phyloP scores from a whole-genome alignment of 768 basidiomycete species.

The Kwoniella sp. region DNA sequence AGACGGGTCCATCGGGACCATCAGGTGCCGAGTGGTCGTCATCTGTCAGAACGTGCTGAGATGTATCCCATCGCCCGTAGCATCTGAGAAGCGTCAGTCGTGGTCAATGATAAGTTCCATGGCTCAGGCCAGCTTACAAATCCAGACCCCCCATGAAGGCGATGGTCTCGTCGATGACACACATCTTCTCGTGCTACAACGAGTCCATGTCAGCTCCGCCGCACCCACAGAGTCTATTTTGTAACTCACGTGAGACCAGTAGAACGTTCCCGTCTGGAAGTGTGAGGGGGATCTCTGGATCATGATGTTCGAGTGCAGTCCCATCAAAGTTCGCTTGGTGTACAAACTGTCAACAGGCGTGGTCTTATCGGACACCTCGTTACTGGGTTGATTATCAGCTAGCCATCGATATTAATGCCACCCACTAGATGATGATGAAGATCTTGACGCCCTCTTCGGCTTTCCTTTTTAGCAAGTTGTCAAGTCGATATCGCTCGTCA shows the following conservation, averaged over 20 bases:
- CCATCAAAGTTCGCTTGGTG: conserved; percentile 73
- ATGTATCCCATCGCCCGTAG: conserved; percentile 76
- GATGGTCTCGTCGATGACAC: conserved; percentile 93
- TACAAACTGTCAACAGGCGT: conserved; percentile 96
- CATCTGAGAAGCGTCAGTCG: conserved; percentile 21
- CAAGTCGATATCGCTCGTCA: conserved; percentile 79
- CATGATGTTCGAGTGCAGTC: conserved; percentile 86
- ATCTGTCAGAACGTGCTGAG: conserved; percentile 85
- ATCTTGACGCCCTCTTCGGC: conserved; percentile 95
- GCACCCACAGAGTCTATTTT: not conserved
- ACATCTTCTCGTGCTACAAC: conserved; percentile 90
- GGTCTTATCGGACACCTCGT: conserved; percentile 90
- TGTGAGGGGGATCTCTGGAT: conserved; percentile 96
- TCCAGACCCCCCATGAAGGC: conserved; percentile 98
- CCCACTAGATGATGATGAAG: conserved; percentile 88
- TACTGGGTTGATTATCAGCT: conserved; percentile 54
- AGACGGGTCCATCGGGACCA: conserved; percentile 64
- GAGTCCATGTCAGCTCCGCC: not conserved
- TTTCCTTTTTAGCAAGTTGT: conserved; percentile 78
- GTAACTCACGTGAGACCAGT: conserved; percentile 88
- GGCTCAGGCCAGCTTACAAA: conserved; percentile 75
- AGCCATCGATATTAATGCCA: too few relatives aligned
- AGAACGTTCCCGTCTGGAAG: conserved; percentile 93
- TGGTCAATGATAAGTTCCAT: not conserved
- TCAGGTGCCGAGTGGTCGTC: conserved; percentile 59